Evolutionary conservation across 495 filamentous ascomycete species (phyloP).

Genomic region (Aspergillus ostianus): DNA sequence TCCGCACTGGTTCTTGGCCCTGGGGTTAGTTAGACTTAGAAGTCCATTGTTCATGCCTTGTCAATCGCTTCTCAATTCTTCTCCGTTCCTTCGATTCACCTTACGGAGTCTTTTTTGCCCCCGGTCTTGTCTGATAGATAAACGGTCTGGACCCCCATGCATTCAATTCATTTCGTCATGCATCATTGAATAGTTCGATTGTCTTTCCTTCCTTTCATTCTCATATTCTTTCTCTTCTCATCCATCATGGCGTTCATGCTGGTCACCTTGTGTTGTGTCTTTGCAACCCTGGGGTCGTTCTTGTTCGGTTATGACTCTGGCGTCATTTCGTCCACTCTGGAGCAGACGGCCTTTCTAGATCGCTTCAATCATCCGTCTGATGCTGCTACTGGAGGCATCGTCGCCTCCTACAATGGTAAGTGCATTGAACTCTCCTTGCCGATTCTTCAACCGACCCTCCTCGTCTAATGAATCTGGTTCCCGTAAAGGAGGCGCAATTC

Average conservation of each 20-base stretch:
- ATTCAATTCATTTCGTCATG: background rate
- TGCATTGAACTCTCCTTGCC: background rate
- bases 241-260: conserved; percentile 33
- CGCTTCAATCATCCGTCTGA: conserved; percentile 42
- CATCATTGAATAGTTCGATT: background rate
- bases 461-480: background rate
- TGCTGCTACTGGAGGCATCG: conserved; percentile 47
- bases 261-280: conserved; percentile 46
- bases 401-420: conserved; percentile 49
- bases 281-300: conserved; percentile 59
- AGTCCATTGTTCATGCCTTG: background rate
- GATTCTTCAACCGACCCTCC: background rate
- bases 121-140: background rate
- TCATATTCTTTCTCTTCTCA: background rate
- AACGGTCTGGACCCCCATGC: background rate
- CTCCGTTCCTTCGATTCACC: background rate
- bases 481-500: conserved; percentile 40
- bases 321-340: conserved; percentile 53
- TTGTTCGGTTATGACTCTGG: conserved; percentile 54
- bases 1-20: no score
- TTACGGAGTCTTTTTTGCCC: no score
- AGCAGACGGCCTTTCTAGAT: conserved; percentile 38
- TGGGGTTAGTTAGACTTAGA: no score
- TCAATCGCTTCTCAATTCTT: background rate
- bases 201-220: background rate